Evolutionary conservation across 345 rosid genomes (phyloP).

Genomic region (Anastatica hierochuntica): DNA sequence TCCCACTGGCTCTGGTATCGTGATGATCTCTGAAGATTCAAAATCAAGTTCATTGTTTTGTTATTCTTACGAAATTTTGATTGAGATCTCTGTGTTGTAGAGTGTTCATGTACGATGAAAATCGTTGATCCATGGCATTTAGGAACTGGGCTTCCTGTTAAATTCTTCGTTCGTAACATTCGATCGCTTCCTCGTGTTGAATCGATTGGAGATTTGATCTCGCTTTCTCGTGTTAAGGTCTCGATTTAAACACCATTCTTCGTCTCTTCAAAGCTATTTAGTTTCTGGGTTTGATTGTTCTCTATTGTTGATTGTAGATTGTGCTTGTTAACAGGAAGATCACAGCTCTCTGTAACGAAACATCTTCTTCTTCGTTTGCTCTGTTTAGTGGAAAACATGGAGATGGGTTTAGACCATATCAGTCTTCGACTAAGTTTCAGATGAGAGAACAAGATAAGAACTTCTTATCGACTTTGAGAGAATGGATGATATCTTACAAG

Average conservation of each 20-base stretch:
- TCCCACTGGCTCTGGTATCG: conserved; percentile 1
- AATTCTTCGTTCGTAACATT: conserved; percentile 12
- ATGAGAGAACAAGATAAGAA: conserved; percentile 20
- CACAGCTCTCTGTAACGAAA: conserved; percentile 20
- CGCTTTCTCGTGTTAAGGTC: conserved; percentile 24
- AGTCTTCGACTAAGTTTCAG: conserved; percentile 11
- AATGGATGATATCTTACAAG: conserved; percentile 4
- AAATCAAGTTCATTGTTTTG: no score
- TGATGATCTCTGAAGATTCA: no score
- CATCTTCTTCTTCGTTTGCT: conserved; percentile 13
- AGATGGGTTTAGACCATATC: conserved; percentile 17
- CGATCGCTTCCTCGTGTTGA: conserved; percentile 18
- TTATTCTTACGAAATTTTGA: no score
- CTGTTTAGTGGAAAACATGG: conserved; percentile 3
- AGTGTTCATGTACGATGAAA: conserved; percentile 5
- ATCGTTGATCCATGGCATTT: conserved; percentile 20
- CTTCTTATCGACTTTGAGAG: conserved; percentile 10
- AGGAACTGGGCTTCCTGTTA: conserved; percentile 9
- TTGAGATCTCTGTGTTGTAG: neutral
- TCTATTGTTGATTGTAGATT: conserved; percentile 1
- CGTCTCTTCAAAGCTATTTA: no score
- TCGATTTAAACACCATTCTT: neutral
- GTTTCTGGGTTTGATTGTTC: no score
- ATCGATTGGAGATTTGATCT: conserved; percentile 13
- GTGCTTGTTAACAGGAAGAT: conserved; percentile 14